These are phyloP conservation scores for Colletotrichum liriopes DNA, from an alignment of 2,329 filamentous ascomycete species.

Conservation along the genomic window DNA sequence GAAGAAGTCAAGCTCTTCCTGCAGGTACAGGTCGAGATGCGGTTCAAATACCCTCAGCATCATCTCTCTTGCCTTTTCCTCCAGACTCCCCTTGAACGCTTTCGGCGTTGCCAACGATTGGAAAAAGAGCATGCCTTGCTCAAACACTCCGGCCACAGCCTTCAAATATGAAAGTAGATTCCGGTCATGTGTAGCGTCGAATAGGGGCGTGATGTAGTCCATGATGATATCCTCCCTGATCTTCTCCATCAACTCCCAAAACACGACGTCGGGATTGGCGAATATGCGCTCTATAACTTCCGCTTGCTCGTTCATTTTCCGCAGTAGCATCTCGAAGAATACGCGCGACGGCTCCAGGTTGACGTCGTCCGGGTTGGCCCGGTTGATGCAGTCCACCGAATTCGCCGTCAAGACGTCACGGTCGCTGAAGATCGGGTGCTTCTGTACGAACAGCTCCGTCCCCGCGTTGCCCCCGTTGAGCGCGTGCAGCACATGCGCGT, in stretches of 20 bases:
- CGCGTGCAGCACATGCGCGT: conserved; percentile 86
- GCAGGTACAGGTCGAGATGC: conserved; percentile 93
- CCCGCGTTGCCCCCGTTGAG: conserved; percentile 86
- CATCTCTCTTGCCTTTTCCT: conserved; percentile 76
- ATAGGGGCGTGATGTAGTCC: conserved; percentile 87
- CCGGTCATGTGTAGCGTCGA: conserved; percentile 87
- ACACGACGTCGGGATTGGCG: conserved; percentile 77
- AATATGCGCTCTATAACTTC: conserved; percentile 88
- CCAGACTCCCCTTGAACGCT: conserved; percentile 72
- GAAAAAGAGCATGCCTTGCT: conserved; percentile 86
- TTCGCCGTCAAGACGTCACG: conserved; percentile 77
- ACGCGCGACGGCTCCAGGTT: conserved; percentile 84
- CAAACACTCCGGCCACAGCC: conserved; percentile 89
- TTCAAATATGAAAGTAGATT: conserved; percentile 85
- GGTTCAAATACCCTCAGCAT: conserved; percentile 86
- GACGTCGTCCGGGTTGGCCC: conserved; percentile 75
- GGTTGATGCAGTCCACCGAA: conserved; percentile 86
- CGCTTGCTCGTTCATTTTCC: conserved; percentile 86
- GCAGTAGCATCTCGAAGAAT: conserved; percentile 84
- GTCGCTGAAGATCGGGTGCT: conserved; percentile 87
- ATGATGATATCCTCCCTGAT: conserved; percentile 87
- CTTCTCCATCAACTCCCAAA: conserved; percentile 85
- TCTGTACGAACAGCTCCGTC: conserved; percentile 89
- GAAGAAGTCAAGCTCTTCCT: conserved; percentile 92
- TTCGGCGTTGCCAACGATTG: conserved; percentile 79